Evolutionary conservation across 169 alveolate genomes (phyloP).

Genomic region (Babesia ovis): DNA sequence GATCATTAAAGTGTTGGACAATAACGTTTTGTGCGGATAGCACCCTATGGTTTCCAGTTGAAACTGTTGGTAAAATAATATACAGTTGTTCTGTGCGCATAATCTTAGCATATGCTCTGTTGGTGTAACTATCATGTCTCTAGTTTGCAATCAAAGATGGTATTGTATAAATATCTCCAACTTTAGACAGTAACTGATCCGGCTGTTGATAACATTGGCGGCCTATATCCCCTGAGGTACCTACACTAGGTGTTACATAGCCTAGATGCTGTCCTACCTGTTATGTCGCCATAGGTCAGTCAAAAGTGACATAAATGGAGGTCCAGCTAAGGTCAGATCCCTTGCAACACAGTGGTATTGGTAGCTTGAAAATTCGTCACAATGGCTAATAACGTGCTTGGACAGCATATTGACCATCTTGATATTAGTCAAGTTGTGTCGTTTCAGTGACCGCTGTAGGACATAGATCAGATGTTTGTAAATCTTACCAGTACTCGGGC

Average conservation of each 20-base stretch:
- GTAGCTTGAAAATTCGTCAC: slow-evolving; percentile 58
- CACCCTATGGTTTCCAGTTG: too few relatives aligned
- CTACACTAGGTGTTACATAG: neutral
- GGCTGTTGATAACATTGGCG: neutral
- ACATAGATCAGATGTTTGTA: neutral
- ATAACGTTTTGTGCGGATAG: too few relatives aligned
- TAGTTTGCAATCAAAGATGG: too few relatives aligned
- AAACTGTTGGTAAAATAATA: too few relatives aligned
- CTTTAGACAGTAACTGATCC: too few relatives aligned
- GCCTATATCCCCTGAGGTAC: slow-evolving; percentile 37
- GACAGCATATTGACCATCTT: slow-evolving; percentile 69
- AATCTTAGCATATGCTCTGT: too few relatives aligned
- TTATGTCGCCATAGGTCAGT: slow-evolving; percentile 40
- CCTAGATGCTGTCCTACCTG: slow-evolving; percentile 9
- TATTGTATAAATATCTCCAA: too few relatives aligned
- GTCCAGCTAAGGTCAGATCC: slow-evolving; percentile 60
- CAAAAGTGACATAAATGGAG: slow-evolving; percentile 19
- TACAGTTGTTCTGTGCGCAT: too few relatives aligned
- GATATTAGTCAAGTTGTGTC: slow-evolving; percentile 32
- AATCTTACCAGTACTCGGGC: slow-evolving; percentile 73
- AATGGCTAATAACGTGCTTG: slow-evolving; percentile 54
- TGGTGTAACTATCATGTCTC: too few relatives aligned
- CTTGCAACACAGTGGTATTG: slow-evolving; percentile 71
- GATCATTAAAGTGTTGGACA: too few relatives aligned
- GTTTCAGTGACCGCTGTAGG: slow-evolving; percentile 31